phyloP scores from a whole-genome alignment of 148 eudicot genomes.

The Oxyria digyna region DNA sequence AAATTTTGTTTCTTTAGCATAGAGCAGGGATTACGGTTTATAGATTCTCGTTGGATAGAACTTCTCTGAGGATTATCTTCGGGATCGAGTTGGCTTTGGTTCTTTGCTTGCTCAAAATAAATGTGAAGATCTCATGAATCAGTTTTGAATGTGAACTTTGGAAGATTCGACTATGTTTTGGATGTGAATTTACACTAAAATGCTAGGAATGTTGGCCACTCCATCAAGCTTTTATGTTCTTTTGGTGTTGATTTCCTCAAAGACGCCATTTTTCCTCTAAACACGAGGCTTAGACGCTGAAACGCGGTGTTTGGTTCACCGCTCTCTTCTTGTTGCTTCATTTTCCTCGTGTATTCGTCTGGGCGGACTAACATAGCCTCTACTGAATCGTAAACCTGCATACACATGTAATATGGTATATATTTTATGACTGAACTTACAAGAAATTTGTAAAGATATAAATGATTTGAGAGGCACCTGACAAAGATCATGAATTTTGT shows the following conservation, averaged over 20 bases:
- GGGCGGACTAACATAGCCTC: constrained; percentile 3
- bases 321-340: background rate
- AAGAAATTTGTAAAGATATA: background rate
- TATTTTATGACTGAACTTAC: too few species aligned
- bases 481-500: constrained; percentile 69
- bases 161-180: background rate
- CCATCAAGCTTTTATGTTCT: background rate
- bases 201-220: background rate
- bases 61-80: constrained; percentile 62
- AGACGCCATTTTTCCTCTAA: background rate
- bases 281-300: background rate
- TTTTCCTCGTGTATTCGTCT: background rate
- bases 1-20: too few species aligned
- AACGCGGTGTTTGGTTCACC: background rate
- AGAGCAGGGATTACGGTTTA: constrained; percentile 72
- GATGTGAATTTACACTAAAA: too few species aligned
- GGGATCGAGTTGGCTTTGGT: constrained; percentile 67
- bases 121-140: constrained; percentile 34
- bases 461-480: constrained; percentile 39
- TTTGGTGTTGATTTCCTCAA: background rate
- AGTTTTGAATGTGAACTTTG: background rate
- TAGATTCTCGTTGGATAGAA: constrained; percentile 71
- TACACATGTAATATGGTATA: background rate
- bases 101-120: constrained; percentile 73
- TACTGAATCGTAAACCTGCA: constrained; percentile 1